phyloP scores from a whole-genome alignment of 306 rosid genomes.

The Nissolia schottii region DNA sequence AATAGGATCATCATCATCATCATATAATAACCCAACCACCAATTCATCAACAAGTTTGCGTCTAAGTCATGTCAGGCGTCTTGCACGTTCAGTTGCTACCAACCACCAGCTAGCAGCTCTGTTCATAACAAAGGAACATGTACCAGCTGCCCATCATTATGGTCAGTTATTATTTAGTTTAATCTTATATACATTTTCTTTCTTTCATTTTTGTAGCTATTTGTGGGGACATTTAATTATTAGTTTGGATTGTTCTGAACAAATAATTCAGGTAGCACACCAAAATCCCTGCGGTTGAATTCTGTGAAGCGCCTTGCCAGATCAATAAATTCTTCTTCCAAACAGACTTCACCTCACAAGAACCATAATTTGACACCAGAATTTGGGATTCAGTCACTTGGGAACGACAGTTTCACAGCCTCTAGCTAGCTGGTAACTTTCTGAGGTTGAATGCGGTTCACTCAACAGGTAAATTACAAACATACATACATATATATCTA shows the following conservation, averaged over 20 bases:
- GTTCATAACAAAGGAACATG: conserved; percentile 24
- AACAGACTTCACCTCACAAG: conserved; percentile 17
- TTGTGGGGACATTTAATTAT: background rate
- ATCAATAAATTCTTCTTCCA: conserved; percentile 17
- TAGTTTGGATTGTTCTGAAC: background rate
- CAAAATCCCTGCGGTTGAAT: conserved; percentile 49
- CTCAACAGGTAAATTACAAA: conserved; percentile 11
- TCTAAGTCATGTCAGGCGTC: conserved; percentile 46
- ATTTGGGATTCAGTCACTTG: conserved; percentile 22
- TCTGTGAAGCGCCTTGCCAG: conserved; percentile 62
- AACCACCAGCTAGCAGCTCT: conserved; percentile 25
- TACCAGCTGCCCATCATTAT: background rate
- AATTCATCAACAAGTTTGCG: conserved; percentile 32
- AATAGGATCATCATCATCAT: conserved; percentile 35
- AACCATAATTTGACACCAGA: conserved; percentile 5
- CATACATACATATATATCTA: background rate
- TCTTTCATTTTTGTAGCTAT: too few species aligned
- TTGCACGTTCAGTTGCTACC: conserved; percentile 42
- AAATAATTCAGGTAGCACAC: conserved; percentile 32
- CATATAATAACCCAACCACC: conserved; percentile 20
- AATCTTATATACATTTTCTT: too few species aligned
- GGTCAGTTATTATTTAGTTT: conserved; percentile 34
- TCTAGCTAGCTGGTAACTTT: background rate
- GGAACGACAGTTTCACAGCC: conserved; percentile 11
- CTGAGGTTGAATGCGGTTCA: conserved; percentile 6